Percentiles rank a stretch among this genome's conserved stretches.
These are phyloP conservation scores for Cyclotella cryptica DNA, from an alignment of 108 stramenopile genomes.

Conservation along the genomic window DNA sequence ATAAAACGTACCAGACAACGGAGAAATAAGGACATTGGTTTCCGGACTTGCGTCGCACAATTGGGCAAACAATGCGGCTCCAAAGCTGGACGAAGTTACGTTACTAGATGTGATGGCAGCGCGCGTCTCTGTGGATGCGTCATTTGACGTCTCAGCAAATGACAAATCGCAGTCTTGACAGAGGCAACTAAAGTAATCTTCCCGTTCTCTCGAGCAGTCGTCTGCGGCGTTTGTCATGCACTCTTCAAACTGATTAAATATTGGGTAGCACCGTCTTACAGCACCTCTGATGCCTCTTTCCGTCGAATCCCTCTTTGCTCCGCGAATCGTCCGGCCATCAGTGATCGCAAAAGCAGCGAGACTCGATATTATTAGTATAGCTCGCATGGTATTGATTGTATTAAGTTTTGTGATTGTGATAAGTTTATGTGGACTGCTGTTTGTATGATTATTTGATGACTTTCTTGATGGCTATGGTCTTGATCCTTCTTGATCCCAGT, in stretches of 20 bases:
- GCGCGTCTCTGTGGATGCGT: too few relatives aligned
- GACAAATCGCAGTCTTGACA: slow-evolving; percentile 2
- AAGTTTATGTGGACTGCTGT: not conserved
- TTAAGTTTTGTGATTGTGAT: not conserved
- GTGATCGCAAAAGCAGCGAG: not conserved
- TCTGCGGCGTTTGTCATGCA: not conserved
- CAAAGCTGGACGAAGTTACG: slow-evolving; percentile 20
- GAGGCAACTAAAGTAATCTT: slow-evolving; percentile 7
- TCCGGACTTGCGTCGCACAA: slow-evolving; percentile 4
- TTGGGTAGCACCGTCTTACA: not conserved
- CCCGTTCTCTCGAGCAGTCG: not conserved
- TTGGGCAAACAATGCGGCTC: slow-evolving; percentile 22
- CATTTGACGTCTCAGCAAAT: not conserved
- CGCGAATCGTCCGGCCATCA: not conserved
- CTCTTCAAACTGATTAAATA: slow-evolving; percentile 9
- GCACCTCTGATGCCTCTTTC: not conserved
- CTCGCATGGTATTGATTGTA: not conserved
- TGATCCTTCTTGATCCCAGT: too few relatives aligned
- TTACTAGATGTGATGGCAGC: not conserved
- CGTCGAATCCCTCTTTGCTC: not conserved
- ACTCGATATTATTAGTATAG: not conserved
- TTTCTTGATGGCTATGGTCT: too few relatives aligned
- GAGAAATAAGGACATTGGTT: slow-evolving; percentile 37
- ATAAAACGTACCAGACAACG: slow-evolving; percentile 17
- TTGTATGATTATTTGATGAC: too few relatives aligned